Conservation (phyloP, 192 early-diverging fungal genomes). For the Phycomyces blakesleeanus region DNA sequence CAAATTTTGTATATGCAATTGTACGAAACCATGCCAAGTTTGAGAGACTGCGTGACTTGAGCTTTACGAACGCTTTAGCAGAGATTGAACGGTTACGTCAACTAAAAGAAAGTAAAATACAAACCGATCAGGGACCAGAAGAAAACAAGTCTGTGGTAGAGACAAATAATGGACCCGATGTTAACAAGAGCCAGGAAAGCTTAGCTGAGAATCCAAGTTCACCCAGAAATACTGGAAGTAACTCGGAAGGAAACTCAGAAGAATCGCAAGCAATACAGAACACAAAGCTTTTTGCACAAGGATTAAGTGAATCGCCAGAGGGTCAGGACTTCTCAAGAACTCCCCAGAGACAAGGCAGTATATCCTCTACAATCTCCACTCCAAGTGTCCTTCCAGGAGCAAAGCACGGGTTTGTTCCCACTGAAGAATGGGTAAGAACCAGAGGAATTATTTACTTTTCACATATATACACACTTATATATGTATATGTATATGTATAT, state of each 20-base stretch:
- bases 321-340: background rate
- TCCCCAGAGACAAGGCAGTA: background rate
- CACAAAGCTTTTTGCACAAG: background rate
- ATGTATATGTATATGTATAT: no score
- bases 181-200: background rate
- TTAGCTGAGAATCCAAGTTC: background rate
- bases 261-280: background rate
- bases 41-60: conserved; percentile 62
- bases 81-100: conserved; percentile 58
- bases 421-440: conserved; percentile 62
- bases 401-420: conserved; percentile 62
- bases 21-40: conserved; percentile 72
- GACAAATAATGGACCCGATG: background rate
- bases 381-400: conserved; percentile 19
- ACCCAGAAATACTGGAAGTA: background rate
- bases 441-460: conserved; percentile 22
- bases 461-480: no score
- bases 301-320: background rate
- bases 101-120: conserved; percentile 34
- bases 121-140: conserved; percentile 3
- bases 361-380: background rate
- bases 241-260: background rate
- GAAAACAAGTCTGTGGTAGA: background rate
- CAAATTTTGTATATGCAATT: conserved; percentile 76
- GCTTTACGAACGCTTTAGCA: conserved; percentile 56